phyloP scores from a whole-genome alignment of 257 asterid species.

The Voacanga thouarsii region DNA sequence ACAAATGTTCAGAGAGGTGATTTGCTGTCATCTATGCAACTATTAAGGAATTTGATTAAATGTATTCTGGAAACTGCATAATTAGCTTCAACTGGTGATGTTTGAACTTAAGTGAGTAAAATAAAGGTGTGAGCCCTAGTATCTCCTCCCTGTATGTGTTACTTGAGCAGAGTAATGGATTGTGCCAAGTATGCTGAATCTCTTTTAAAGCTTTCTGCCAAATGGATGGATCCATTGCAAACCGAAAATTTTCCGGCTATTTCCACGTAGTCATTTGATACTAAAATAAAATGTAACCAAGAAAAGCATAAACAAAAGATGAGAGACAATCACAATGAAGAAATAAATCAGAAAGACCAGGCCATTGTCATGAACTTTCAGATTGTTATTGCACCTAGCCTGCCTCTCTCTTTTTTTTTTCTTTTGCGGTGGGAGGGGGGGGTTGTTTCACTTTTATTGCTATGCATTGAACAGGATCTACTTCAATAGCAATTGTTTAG shows the following conservation, averaged over 20 bases:
- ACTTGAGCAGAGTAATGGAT: slow-evolving; percentile 1
- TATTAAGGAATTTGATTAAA: neutral
- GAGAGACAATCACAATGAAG: neutral
- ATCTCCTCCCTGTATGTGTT: slow-evolving; percentile 9
- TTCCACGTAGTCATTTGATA: neutral
- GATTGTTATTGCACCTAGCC: neutral
- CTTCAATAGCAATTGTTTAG: neutral
- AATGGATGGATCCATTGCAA: slow-evolving; percentile 3
- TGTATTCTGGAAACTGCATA: neutral
- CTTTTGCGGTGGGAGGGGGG: neutral
- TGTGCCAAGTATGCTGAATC: slow-evolving; percentile 6
- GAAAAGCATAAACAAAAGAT: neutral
- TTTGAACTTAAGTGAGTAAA: slow-evolving; percentile 18
- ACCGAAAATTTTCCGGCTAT: neutral
- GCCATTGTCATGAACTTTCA: neutral
- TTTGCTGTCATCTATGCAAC: neutral
- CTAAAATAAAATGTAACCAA: neutral
- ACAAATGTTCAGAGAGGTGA: slow-evolving; percentile 7
- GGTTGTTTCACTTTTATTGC: neutral
- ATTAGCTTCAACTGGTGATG: slow-evolving; percentile 9
- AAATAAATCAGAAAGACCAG: neutral
- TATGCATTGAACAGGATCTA: neutral
- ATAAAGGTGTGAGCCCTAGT: slow-evolving; percentile 13
- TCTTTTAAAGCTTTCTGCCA: slow-evolving; percentile 8
- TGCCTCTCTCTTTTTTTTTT: neutral